A percentile compares a stretch with the other conserved stretches of the same genome.
These are phyloP conservation scores for Neurospora cerealis DNA, from an alignment of 495 filamentous ascomycete species.

Conservation along the genomic window DNA sequence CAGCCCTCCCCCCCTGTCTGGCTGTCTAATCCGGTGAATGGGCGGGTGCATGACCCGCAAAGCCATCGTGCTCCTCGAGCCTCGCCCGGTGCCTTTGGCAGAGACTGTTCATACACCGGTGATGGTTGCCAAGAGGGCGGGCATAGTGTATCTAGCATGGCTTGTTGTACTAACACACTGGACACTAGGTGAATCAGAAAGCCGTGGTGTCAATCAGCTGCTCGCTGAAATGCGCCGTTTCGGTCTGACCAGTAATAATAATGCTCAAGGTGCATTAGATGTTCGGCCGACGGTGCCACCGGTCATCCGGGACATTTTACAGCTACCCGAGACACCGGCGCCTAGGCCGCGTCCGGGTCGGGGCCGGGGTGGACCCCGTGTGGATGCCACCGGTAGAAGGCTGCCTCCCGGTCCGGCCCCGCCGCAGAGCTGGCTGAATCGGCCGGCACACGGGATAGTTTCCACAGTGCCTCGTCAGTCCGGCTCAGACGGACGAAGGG, in stretches of 20 bases:
- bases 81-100: neutral
- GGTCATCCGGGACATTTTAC: conserved; percentile 48
- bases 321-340: conserved; percentile 59
- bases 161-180: neutral
- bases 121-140: neutral
- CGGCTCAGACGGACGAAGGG: neutral
- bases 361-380: conserved; percentile 11
- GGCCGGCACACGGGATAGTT: neutral
- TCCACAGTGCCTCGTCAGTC: neutral
- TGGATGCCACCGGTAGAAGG: conserved; percentile 34
- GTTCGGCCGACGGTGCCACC: conserved; percentile 36
- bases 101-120: neutral
- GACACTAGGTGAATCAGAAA: conserved; percentile 7
- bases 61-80: neutral
- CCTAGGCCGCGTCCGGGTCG: conserved; percentile 50
- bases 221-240: conserved; percentile 38
- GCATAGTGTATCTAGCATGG: neutral
- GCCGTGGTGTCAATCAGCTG: conserved; percentile 39
- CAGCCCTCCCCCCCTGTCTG: neutral
- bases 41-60: neutral
- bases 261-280: conserved; percentile 8
- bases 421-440: conserved; percentile 59
- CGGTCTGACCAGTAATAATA: conserved; percentile 10
- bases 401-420: conserved; percentile 57
- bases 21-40: neutral